Conservation (phyloP, 2,329 filamentous ascomycete species). For the Westerdykella sp. region DNA sequence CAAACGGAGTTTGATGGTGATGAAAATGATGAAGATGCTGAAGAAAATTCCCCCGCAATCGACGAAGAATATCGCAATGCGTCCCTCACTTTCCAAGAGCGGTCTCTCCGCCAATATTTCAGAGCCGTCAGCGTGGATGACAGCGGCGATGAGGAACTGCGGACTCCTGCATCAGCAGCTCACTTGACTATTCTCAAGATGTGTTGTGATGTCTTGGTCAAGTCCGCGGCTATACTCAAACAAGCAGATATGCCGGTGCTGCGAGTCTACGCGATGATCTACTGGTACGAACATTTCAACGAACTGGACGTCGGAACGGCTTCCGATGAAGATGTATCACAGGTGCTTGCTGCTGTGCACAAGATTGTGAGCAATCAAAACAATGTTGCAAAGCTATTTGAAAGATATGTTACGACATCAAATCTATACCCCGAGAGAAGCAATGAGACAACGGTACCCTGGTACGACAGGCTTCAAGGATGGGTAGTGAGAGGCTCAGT, state of each 20-base stretch:
- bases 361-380: slow-evolving; percentile 7
- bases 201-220: slow-evolving; percentile 5
- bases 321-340: slow-evolving; percentile 3
- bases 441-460: slow-evolving; percentile 1
- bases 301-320: slow-evolving; percentile 6
- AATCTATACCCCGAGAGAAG: slow-evolving; percentile 2
- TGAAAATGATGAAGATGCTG: slow-evolving; percentile 7
- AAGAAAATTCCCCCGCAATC: neutral
- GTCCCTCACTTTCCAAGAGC: slow-evolving; percentile 16
- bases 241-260: neutral
- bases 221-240: slow-evolving; percentile 1
- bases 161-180: slow-evolving; percentile 11
- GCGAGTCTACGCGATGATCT: slow-evolving; percentile 6
- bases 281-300: slow-evolving; percentile 14
- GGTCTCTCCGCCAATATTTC: slow-evolving; percentile 18
- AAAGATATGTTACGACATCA: neutral
- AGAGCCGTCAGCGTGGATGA: slow-evolving; percentile 8
- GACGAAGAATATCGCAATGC: slow-evolving; percentile 7
- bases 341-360: slow-evolving; percentile 6
- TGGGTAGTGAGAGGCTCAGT: slow-evolving; percentile 2
- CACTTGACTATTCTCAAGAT: slow-evolving; percentile 15
- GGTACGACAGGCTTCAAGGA: slow-evolving; percentile 1
- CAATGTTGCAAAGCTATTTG: slow-evolving; percentile 7
- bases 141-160: slow-evolving; percentile 5
- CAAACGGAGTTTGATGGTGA: slow-evolving; percentile 10